Conservation (phyloP, 495 filamentous ascomycete genomes). For the Platismatia glauca region DNA sequence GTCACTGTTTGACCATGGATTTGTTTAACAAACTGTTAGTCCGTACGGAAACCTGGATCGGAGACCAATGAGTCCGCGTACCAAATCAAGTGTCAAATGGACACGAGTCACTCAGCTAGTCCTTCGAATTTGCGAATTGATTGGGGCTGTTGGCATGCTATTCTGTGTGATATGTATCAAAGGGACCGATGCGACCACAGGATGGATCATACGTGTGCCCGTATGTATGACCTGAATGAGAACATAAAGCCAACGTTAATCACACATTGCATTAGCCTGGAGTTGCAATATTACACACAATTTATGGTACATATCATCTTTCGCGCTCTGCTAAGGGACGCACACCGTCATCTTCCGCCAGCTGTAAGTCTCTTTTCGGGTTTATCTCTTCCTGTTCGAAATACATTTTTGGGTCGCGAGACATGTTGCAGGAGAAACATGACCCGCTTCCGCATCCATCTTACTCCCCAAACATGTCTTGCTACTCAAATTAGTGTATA, state of each 20-base stretch:
- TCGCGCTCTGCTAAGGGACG: conserved; percentile 54
- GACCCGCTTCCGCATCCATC: too few species aligned
- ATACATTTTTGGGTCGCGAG: too few species aligned
- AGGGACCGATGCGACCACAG: conserved; percentile 47
- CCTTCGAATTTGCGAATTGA: conserved; percentile 53
- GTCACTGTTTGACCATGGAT: background rate
- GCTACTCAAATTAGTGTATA: too few species aligned
- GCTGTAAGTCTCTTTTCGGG: too few species aligned
- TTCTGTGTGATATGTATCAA: conserved; percentile 65
- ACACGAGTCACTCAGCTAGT: conserved; percentile 56
- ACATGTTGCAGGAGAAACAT: too few species aligned
- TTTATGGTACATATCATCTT: conserved; percentile 75
- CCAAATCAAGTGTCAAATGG: conserved; percentile 59
- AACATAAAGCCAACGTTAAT: conserved; percentile 11
- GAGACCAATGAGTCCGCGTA: conserved; percentile 59
- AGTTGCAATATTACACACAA: conserved; percentile 56
- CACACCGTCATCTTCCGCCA: conserved; percentile 67
- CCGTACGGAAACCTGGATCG: conserved; percentile 44
- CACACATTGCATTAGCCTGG: conserved; percentile 46
- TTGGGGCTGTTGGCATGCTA: conserved; percentile 60
- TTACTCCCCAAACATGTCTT: too few species aligned
- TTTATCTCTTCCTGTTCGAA: too few species aligned
- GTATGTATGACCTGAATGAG: conserved; percentile 42
- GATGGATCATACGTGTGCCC: conserved; percentile 70
- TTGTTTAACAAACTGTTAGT: conserved; percentile 10